A percentile compares a stretch with the other conserved stretches of the same genome.
Evolutionary conservation across 192 early-diverging fungal species (phyloP).

Genomic region (Coemansia sp.): DNA sequence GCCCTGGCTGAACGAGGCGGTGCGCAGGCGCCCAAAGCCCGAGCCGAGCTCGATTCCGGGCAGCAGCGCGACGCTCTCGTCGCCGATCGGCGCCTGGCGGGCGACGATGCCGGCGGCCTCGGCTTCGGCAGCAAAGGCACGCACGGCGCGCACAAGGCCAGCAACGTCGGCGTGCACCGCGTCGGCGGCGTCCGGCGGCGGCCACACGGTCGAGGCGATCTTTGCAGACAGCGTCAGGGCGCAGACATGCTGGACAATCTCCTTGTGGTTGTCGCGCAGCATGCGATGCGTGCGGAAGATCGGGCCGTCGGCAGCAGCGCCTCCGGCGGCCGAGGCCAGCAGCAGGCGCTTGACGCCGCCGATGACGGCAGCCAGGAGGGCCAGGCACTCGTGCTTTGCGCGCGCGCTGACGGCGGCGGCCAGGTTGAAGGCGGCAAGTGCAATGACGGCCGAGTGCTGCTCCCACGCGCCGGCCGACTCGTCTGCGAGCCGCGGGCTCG

Average conservation of each 20-base stretch:
- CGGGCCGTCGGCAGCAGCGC: slow-evolving; percentile 65
- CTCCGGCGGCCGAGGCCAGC: slow-evolving; percentile 64
- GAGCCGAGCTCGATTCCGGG: slow-evolving; percentile 37
- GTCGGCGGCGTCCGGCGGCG: slow-evolving; percentile 73
- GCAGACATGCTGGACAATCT: slow-evolving; percentile 76
- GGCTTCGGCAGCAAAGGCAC: slow-evolving; percentile 68
- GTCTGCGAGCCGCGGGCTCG: slow-evolving; percentile 6
- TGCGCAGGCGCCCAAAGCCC: slow-evolving; percentile 16
- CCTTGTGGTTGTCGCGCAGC: slow-evolving; percentile 68
- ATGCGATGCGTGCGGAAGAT: slow-evolving; percentile 62
- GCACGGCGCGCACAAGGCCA: slow-evolving; percentile 73
- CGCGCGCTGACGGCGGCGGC: slow-evolving; percentile 52
- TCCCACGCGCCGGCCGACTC: slow-evolving; percentile 55
- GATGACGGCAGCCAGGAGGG: slow-evolving; percentile 61
- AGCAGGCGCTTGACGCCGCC: slow-evolving; percentile 81
- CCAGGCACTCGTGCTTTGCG: slow-evolving; percentile 57
- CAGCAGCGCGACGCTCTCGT: slow-evolving; percentile 41
- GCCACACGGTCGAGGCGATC: slow-evolving; percentile 83
- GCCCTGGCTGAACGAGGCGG: slow-evolving; percentile 17
- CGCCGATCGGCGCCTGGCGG: slow-evolving; percentile 9
- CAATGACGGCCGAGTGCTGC: slow-evolving; percentile 47
- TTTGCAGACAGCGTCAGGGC: slow-evolving; percentile 82
- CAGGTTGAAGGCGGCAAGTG: slow-evolving; percentile 57
- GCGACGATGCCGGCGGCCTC: slow-evolving; percentile 56
- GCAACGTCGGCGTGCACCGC: slow-evolving; percentile 73